These are phyloP conservation scores for Moniliophthora roreri DNA, from an alignment of 1,284 basidiomycete genomes.

Conservation along the genomic window DNA sequence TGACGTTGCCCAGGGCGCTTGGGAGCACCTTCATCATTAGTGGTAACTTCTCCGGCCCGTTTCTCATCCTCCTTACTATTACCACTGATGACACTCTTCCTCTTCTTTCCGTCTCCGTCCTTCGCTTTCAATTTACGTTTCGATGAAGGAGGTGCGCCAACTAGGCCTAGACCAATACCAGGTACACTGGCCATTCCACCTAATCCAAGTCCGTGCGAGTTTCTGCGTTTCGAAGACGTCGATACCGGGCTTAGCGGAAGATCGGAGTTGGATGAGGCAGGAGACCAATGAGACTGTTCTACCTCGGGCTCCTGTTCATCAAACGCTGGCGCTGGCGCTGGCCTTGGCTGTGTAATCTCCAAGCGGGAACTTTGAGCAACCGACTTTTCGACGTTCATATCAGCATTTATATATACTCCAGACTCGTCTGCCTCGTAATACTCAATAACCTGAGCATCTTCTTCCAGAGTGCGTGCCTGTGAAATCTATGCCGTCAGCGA, in stretches of 20 bases:
- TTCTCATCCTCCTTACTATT: neutral
- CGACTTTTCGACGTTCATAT: neutral
- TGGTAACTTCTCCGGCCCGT: neutral
- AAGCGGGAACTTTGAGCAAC: neutral
- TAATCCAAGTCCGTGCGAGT: too few relatives aligned
- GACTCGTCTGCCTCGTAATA: too few relatives aligned
- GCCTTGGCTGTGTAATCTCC: neutral
- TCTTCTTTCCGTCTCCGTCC: neutral
- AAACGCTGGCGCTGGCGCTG: neutral
- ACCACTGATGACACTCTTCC: neutral
- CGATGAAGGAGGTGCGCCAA: neutral
- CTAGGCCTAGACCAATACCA: neutral
- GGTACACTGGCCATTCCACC: too few relatives aligned
- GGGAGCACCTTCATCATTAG: neutral
- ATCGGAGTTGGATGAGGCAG: neutral
- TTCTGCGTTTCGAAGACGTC: too few relatives aligned
- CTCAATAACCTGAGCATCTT: too few relatives aligned
- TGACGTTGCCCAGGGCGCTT: neutral
- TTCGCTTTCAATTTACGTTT: neutral
- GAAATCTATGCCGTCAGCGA: too few relatives aligned
- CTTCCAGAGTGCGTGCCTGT: too few relatives aligned
- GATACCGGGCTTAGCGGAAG: too few relatives aligned
- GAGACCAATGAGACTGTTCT: constrained; percentile 1
- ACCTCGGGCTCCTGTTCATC: neutral
- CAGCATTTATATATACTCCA: neutral